Percentiles rank a stretch among this genome's conserved stretches.
phyloP scores from a whole-genome alignment of 306 rosid genomes.

The Sesbania bispinosa region DNA sequence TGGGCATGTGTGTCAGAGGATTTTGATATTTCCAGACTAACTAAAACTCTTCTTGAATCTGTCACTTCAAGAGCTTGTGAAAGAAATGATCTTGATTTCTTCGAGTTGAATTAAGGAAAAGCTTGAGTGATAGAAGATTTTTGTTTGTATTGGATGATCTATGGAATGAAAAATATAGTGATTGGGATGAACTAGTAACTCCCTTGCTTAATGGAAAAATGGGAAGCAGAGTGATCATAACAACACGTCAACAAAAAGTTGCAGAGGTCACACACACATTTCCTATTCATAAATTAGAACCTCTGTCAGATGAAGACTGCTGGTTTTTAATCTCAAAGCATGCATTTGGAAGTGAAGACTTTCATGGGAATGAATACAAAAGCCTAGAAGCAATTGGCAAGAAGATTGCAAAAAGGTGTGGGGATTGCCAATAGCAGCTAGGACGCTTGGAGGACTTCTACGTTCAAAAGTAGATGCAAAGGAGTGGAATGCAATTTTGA shows the following conservation, averaged over 20 bases:
- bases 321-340: slow-evolving; percentile 29
- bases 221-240: slow-evolving; percentile 41
- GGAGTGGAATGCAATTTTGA: slow-evolving; percentile 30
- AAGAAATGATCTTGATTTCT: too few relatives aligned
- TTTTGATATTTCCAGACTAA: too few relatives aligned
- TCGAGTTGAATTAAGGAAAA: too few relatives aligned
- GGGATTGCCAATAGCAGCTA: slow-evolving; percentile 34
- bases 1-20: too few relatives aligned
- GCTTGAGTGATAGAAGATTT: too few relatives aligned
- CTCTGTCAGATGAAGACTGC: slow-evolving; percentile 29
- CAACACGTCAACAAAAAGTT: slow-evolving; percentile 35
- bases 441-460: slow-evolving; percentile 35
- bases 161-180: slow-evolving; percentile 31
- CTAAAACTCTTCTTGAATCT: too few relatives aligned
- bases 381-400: too few relatives aligned
- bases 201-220: slow-evolving; percentile 21
- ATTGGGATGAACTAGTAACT: slow-evolving; percentile 32
- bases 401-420: too few relatives aligned
- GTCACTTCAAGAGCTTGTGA: too few relatives aligned
- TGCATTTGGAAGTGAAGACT: too few relatives aligned
- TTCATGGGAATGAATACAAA: too few relatives aligned
- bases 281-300: slow-evolving; percentile 26
- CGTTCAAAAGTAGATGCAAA: slow-evolving; percentile 19
- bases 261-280: slow-evolving; percentile 38
- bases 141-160: too few relatives aligned